Base-by-base conservation (phyloP, 805 yeast genomes). In the Saturnispora silvae region DNA sequence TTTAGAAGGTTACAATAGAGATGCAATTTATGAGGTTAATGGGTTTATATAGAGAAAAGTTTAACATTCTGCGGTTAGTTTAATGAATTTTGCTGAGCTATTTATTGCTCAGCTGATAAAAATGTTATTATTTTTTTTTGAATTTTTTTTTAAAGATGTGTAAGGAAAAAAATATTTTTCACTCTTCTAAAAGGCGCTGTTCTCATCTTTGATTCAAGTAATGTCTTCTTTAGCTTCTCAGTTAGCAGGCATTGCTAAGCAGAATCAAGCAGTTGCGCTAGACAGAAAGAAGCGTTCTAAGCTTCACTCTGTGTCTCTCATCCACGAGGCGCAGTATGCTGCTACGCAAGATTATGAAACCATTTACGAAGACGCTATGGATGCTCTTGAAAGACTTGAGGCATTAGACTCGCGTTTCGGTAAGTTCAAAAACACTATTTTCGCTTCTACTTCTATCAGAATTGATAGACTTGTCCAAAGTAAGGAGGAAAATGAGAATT, bases 261-360 rank as follows among this genome's bases (percentile, higher is more conserved):
- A 67, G 42, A 75, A 73, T 36, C 75, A 80, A 33, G 74, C 89
- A 25, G 74, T 82, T 37, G 85, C 86, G 3, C 65, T 81, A 45
- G 96, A 89, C 55, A 74, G 96, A 57, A 86, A 86, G 59, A 69
- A 74, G 49, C 70, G 96, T 57, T 83, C 86, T 44, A 82, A 81
- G 57, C 63, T 86, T 40, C 98, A 92, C 54, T 76, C 94, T 27
- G 78, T 84, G 28, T 92, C 98, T 33, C 72, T 92, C 45, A 70
- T 92, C 20, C 87, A 80, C 56, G 94, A 84, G 30, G 69, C 95
- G 8, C 76, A 79, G 49, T 77, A 75, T 43, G 98, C 98, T 14
- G 83, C 94, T n/a, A 72, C 87, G 25, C 97, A 92, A 63, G 98
- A 92, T 56, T 87, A 74, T 51, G 96, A 86, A 48, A 67, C 79